Evolutionary conservation across 805 yeast genomes (phyloP), one percentile per base, ranked within the genome.

Genomic region (Wickerhamiella bombiphila): DNA sequence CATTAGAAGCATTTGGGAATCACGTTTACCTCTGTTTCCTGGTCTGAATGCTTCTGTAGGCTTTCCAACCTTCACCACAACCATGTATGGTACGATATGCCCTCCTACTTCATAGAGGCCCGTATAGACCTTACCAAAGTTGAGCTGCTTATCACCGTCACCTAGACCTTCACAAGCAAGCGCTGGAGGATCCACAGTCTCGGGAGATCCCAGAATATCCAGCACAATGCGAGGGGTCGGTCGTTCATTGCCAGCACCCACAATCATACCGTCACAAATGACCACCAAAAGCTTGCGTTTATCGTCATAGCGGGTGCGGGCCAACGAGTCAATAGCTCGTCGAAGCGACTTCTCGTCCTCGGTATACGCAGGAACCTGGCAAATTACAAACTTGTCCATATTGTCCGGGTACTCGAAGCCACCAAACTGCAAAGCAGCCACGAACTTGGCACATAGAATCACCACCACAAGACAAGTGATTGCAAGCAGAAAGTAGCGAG

Each of bases 1-100:
- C 78, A 72, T 72, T 48, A 72, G 58, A 30, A 72, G 56, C 57
- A 72, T 64, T 53, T 72, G 78, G 14, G 77, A 69, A 50, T 72
- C 78, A 51, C 78, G 72, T 55, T 72, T 72, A 53, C 78, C 78
- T 51, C 78, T 64, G 54, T 72, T 72, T 43, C 78, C 78, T 11
- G 78, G 78, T 35, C 68, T 55, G 39, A 63, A 64, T 11, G 66
- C 68, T 52, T 72, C 78, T 8, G 64, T 68, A 2, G 76, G 74
- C 22, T 73, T 69, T 32, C 78, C 78, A 40, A 74, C 72, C 54
- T 72, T 72, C 34, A 72, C 76, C 39, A 72, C 53, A 4, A 69
- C 69, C 34, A 72, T 50, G 44, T 70, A 60, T 0, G 78, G 78
- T 22, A 72, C 70, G 32, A 71, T 68, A 21, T 62, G 65, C 40